Conservation (phyloP, 78 protist genomes). For the Cavenderia fasciculata region DNA sequence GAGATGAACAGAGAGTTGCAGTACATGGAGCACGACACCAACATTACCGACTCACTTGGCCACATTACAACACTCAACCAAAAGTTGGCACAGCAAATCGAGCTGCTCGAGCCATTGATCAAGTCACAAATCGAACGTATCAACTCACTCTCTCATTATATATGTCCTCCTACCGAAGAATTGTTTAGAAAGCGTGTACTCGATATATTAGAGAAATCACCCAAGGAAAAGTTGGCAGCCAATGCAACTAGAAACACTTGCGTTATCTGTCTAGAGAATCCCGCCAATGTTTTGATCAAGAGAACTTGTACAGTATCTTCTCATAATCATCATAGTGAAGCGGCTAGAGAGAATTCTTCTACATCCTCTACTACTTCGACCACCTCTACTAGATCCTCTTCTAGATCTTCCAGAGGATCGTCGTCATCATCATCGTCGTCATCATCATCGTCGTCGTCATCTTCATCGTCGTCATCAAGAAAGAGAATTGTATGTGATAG, state of each 20-base stretch:
- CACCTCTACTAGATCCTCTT: not conserved
- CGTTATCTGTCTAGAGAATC: conserved; percentile 17
- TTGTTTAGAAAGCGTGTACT: conserved; percentile 6
- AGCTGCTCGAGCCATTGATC: conserved; percentile 20
- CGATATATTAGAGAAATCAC: not conserved
- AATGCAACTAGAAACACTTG: conserved; percentile 1
- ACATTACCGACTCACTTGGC: not conserved
- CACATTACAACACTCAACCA: not conserved
- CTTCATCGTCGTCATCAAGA: not conserved
- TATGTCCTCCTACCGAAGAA: conserved; percentile 67
- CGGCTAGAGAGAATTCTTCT: not conserved
- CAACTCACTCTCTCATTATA: conserved; percentile 25
- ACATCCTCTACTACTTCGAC: not conserved
- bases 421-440: not conserved
- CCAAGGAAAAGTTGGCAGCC: not conserved
- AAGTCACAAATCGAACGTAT: conserved; percentile 12
- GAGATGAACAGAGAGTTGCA: conserved; percentile 28
- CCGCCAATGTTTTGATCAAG: conserved; percentile 23
- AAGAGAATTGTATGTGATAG: conserved; percentile 14
- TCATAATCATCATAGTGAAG: not conserved
- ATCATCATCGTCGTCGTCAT: not conserved
- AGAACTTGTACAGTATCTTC: conserved; percentile 9
- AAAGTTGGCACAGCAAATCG: not conserved
- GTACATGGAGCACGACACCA: conserved; percentile 1
- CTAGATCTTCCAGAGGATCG: not conserved